Conservation (phyloP, 2,329 filamentous ascomycete species). For the Aspergillus oerlinghausenensis region DNA sequence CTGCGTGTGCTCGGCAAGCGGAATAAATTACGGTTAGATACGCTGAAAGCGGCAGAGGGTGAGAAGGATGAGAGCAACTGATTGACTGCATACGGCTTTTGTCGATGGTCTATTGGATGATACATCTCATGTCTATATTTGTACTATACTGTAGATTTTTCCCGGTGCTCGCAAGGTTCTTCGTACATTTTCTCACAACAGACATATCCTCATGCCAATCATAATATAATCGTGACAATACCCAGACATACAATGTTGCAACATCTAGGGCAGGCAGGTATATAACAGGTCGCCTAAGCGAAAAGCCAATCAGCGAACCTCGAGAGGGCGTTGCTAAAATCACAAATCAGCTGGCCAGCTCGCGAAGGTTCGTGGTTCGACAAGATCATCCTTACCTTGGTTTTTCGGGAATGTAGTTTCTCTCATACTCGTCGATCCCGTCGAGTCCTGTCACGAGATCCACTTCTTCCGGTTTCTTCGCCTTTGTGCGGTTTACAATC, state of each 20-base stretch:
- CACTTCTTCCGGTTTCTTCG: constrained; percentile 53
- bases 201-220: neutral
- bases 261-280: neutral
- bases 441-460: constrained; percentile 60
- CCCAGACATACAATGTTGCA: neutral
- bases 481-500: constrained; percentile 59
- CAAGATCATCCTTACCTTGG: constrained; percentile 44
- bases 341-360: constrained; percentile 2
- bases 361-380: neutral
- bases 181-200: neutral
- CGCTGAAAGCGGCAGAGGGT: constrained; percentile 42
- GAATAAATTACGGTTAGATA: constrained; percentile 60
- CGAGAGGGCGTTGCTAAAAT: constrained; percentile 21
- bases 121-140: neutral
- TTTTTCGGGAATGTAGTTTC: constrained; percentile 52
- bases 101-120: constrained; percentile 2
- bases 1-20: constrained; percentile 63
- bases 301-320: constrained; percentile 18
- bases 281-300: constrained; percentile 1
- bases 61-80: neutral
- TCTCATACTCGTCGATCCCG: constrained; percentile 64
- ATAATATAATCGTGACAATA: neutral
- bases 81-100: constrained; percentile 1
- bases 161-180: neutral
- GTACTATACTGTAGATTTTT: neutral